Evolutionary conservation across 2,329 filamentous ascomycete species (phyloP).

Genomic region (Fusarium verrucosum): DNA sequence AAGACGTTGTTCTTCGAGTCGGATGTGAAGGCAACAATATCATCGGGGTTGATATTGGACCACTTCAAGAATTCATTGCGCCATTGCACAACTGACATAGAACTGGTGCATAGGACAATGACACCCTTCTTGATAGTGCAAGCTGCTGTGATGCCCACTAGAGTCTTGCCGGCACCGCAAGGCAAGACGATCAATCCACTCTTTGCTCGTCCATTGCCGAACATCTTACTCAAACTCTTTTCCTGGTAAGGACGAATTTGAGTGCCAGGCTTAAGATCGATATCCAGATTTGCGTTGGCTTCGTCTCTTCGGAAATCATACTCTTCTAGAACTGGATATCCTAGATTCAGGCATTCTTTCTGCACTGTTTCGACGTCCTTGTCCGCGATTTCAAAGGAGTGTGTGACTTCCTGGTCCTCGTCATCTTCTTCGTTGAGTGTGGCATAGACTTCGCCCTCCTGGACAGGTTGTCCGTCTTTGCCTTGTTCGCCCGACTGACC

Average conservation of each 20-base stretch:
- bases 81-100: constrained; percentile 99
- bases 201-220: constrained; percentile 95
- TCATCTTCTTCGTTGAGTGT: constrained; percentile 85
- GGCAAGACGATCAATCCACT: constrained; percentile 97
- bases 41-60: constrained; percentile 93
- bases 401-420: constrained; percentile 86
- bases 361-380: constrained; percentile 86
- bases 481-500: constrained; percentile 49
- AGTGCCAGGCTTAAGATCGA: constrained; percentile 88
- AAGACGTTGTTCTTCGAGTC: constrained; percentile 86
- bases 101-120: constrained; percentile 94
- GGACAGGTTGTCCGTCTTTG: constrained; percentile 60
- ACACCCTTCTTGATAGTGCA: constrained; percentile 98
- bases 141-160: constrained; percentile 97
- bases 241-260: constrained; percentile 96
- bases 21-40: constrained; percentile 94
- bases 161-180: constrained; percentile 94
- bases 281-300: constrained; percentile 89
- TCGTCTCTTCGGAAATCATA: constrained; percentile 97
- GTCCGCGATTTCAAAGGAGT: constrained; percentile 90
- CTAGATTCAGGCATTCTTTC: constrained; percentile 86
- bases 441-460: constrained; percentile 75
- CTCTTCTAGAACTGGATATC: constrained; percentile 90
- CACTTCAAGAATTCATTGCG: constrained; percentile 95
- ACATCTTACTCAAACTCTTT: constrained; percentile 98